Evolutionary conservation across 768 basidiomycete genomes (phyloP), one percentile per base, ranked within the genome.

Genomic region (Lactarius deliciosus): DNA sequence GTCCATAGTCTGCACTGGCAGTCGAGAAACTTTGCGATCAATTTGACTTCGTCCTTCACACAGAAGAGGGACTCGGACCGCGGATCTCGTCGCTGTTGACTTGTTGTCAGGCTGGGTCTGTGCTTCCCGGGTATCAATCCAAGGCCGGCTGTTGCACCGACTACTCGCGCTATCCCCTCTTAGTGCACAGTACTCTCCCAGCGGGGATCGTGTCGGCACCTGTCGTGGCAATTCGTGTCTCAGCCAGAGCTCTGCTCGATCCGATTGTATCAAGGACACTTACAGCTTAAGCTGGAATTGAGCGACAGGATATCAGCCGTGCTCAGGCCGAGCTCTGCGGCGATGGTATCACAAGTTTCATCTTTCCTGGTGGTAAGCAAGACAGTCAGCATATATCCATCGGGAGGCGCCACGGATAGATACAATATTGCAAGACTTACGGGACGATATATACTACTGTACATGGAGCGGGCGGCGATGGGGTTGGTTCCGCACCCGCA

Each of bases 241-340:
- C 5, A 13, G 47, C 22, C 47, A 50, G 47, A 22, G 7, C 45
- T 25, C 47, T 50, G n/a, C 47, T 15, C 22, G 10, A 38, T 28
- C 15, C 28, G 15, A 25, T 18, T 18, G 28, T 28, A 18, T 50
- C 61, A 6, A 34, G 5, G 18, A 3, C 7, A 41, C 66, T n/a
- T 36, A 64, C 69, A 69, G 3, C 25, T 6, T 34, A 64, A 0
- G 1, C 38, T 41, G 5, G 69, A 55, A 50, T 69, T 69, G 36
- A 68, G 0, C 5, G 34, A 9, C 41, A 20, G 8, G 28, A 69
- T 40, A 6, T 1, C 1, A 1, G 62, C 10, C n/a, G 1, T 5
- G 16, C 32, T 57, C 0, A 53, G n/a, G 2, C 10, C 55, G 5
- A 32, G 15, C 22, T 34, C 2, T 9, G 20, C 3, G 5, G 1